Evolutionary conservation across 352 stramenopile species (phyloP).

Genomic region (Pythium volutum): DNA sequence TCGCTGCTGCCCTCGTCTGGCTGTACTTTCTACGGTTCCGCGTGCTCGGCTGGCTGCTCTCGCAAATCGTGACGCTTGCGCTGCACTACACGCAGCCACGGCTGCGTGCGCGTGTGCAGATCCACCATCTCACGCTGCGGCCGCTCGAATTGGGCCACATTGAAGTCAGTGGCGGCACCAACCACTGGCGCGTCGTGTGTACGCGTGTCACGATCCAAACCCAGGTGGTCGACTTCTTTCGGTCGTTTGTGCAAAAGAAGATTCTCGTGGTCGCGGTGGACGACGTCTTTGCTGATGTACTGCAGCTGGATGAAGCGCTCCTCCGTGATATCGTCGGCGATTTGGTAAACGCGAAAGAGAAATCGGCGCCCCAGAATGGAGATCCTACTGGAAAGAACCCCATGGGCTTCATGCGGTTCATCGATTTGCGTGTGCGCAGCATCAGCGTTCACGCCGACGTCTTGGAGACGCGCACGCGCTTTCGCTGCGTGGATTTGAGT

Average conservation of each 20-base stretch:
- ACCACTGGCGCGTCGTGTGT: conserved; percentile 43
- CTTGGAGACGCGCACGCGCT: conserved; percentile 31
- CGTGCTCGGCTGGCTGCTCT: conserved; percentile 48
- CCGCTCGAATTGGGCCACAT: conserved; percentile 49
- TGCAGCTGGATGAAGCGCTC: conserved; percentile 36
- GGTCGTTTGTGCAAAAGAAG: conserved; percentile 72
- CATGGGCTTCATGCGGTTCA: conserved; percentile 60
- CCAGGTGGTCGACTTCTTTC: conserved; percentile 61
- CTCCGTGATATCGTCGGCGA: conserved; percentile 26
- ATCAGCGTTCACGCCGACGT: conserved; percentile 36
- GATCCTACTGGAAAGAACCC: conserved; percentile 29
- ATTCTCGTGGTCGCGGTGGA: conserved; percentile 60
- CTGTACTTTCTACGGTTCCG: conserved; percentile 59
- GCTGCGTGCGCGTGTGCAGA: conserved; percentile 28
- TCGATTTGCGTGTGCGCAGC: conserved; percentile 43
- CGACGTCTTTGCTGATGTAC: conserved; percentile 36
- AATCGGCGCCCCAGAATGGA: neutral
- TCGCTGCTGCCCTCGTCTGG: conserved; percentile 35
- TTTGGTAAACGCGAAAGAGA: neutral
- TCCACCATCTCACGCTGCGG: conserved; percentile 43
- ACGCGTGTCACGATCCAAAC: conserved; percentile 46
- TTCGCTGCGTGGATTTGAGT: conserved; percentile 43
- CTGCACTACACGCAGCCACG: conserved; percentile 25
- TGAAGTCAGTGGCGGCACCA: conserved; percentile 28
- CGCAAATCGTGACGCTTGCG: conserved; percentile 35